phyloP scores from a whole-genome alignment of 2,329 filamentous ascomycete species.

The Fusarium sterilihyphosum region DNA sequence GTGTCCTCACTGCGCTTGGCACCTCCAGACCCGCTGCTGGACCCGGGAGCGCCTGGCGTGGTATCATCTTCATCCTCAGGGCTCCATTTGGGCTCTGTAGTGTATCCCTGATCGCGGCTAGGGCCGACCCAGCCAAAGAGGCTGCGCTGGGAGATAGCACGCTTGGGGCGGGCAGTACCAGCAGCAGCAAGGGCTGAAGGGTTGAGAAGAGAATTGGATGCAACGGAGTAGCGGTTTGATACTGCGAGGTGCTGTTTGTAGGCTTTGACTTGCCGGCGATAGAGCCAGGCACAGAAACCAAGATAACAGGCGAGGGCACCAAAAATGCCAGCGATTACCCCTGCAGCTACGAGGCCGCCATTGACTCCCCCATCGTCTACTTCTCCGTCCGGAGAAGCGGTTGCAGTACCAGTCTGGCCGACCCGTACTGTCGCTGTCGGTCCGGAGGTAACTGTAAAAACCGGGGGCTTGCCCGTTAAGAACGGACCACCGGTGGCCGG shows the following conservation, averaged over 20 bases:
- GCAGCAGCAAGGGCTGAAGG: conserved; percentile 18
- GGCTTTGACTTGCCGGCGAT: conserved; percentile 74
- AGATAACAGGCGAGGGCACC: conserved; percentile 71
- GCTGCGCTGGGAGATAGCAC: conserved; percentile 35
- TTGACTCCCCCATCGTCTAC: conserved; percentile 37
- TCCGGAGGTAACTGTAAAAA: conserved; percentile 72
- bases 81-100: conserved; percentile 46
- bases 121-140: conserved; percentile 49
- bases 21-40: conserved; percentile 36
- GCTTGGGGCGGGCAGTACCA: conserved; percentile 11
- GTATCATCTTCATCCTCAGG: conserved; percentile 40
- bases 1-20: conserved; percentile 42
- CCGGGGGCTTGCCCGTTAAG: conserved; percentile 73
- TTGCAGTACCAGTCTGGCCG: conserved; percentile 44
- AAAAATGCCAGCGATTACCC: conserved; percentile 72
- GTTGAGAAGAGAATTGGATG: conserved; percentile 52
- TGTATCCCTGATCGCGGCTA: conserved; percentile 32
- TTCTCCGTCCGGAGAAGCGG: neutral
- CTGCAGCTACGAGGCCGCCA: conserved; percentile 57
- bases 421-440: conserved; percentile 56
- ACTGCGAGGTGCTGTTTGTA: conserved; percentile 77
- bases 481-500: conserved; percentile 74
- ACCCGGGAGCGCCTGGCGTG: conserved; percentile 32
- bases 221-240: conserved; percentile 64
- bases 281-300: conserved; percentile 78